phyloP scores from a whole-genome alignment of 768 basidiomycete genomes.

The Naganishia kalamii region DNA sequence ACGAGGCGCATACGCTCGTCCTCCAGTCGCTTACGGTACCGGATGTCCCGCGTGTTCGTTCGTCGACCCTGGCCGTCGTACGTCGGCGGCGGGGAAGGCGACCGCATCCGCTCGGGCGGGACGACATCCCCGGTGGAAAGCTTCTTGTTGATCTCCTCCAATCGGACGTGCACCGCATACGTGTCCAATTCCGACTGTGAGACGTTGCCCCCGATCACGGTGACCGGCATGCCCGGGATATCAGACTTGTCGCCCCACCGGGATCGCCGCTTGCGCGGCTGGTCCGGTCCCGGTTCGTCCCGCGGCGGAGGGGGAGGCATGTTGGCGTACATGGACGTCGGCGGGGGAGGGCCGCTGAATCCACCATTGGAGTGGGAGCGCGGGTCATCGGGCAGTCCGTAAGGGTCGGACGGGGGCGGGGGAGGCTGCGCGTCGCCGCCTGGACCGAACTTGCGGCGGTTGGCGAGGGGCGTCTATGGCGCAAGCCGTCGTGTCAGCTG shows the following conservation, averaged over 20 bases:
- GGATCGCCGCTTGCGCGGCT: slow-evolving; percentile 87
- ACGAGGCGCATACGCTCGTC: slow-evolving; percentile 74
- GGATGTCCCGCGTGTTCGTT: slow-evolving; percentile 96
- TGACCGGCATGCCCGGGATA: slow-evolving; percentile 77
- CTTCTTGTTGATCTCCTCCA: slow-evolving; percentile 97
- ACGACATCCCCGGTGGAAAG: slow-evolving; percentile 88
- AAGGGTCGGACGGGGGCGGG: slow-evolving; percentile 61
- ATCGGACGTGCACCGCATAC: slow-evolving; percentile 88
- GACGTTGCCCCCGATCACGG: slow-evolving; percentile 82
- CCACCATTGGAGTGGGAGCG: slow-evolving; percentile 34
- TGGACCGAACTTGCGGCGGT: slow-evolving; percentile 84
- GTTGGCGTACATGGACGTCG: slow-evolving; percentile 47
- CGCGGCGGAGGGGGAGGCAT: slow-evolving; percentile 65
- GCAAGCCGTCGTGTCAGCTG: slow-evolving; percentile 31
- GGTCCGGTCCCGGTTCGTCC: slow-evolving; percentile 61
- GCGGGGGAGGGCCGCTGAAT: slow-evolving; percentile 45
- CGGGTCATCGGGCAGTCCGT: slow-evolving; percentile 22
- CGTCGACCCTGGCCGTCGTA: slow-evolving; percentile 96
- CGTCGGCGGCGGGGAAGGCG: slow-evolving; percentile 91
- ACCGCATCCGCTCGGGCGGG: slow-evolving; percentile 89
- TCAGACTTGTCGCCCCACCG: slow-evolving; percentile 89
- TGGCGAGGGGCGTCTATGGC: slow-evolving; percentile 67
- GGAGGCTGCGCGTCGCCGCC: slow-evolving; percentile 73
- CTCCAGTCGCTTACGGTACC: slow-evolving; percentile 79
- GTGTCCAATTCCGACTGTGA: slow-evolving; percentile 94